Conservation (phyloP, 768 basidiomycete species). For the Leccinum imitatum region DNA sequence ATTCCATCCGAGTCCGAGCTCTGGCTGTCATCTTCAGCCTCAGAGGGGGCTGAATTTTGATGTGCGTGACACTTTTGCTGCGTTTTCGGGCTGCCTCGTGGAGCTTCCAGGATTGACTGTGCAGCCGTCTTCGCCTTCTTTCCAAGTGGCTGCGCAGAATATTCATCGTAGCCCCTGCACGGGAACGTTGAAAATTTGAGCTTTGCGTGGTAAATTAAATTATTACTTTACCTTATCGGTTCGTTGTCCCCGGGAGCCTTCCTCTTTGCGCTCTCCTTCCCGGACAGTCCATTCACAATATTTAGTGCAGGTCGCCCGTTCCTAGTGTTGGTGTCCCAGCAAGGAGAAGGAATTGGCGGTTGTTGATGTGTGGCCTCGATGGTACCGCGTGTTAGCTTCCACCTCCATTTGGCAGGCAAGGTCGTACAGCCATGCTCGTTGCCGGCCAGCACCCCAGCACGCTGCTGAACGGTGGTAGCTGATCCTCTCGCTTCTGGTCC, state of each 20-base stretch:
- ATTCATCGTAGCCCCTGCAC: neutral
- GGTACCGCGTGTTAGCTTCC: neutral
- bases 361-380: neutral
- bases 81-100: neutral
- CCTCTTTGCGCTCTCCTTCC: neutral
- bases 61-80: neutral
- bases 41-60: neutral
- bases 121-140: neutral
- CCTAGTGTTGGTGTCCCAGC: neutral
- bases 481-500: neutral
- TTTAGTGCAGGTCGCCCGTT: neutral
- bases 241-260: neutral
- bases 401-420: neutral
- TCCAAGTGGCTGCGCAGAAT: neutral
- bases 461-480: neutral
- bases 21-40: neutral
- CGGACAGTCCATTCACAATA: neutral
- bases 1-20: neutral
- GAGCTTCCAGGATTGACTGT: neutral
- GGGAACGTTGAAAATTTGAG: neutral
- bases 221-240: neutral
- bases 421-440: neutral
- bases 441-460: neutral
- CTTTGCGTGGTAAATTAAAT: neutral
- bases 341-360: neutral